Base-by-base conservation (phyloP, 306 rosid genomes). In the Echinosophora koreensis region DNA sequence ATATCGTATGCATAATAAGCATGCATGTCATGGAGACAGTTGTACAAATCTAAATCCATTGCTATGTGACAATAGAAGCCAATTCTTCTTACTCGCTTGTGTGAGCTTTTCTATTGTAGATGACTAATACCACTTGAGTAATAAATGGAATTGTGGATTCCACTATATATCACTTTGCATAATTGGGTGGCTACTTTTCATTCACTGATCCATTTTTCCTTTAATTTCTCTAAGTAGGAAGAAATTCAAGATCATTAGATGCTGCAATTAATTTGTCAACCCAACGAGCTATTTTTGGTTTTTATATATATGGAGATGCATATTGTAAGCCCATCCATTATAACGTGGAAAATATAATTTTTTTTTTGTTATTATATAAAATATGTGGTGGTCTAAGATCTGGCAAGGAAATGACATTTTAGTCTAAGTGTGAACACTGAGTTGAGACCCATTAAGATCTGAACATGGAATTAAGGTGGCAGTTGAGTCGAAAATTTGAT, bases 61-160 rank as follows among this genome's bases (percentile, higher is more conserved):
- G 28, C 46, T 44, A 0, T 8, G 8, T 8, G 5, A 44, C 42
- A 54, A 64, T 44, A 49, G 5, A 74, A 38, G 8, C 65, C 59
- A 50, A 75, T 50, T 74, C 79, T 16, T 51, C 75, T 69, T 27
- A 46, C 56, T 66, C 5, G 5, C 59, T 4, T 13, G 1, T 16
- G 0, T 28, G 32, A 56, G 27, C 12, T 56, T 13, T 66, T 55
- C 66, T 55, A 39, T 56, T 35, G 18, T 49, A 15, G 15, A 46
- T 66, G 68, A 60, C n/a, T 61, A 37, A 34, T 42, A 59, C 64
- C 69, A 11, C 71, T 38, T 37, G 47, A 9, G 16, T 56, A 15
- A 41, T 54, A 30, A 71, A 59, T 68, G 60, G 51, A 59, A 17
- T 51, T 69, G 8, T 61, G 62, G 60, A 51, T 75, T 60, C 77